Conservation (phyloP, 2,329 filamentous ascomycete species). For the Pseudogymnoascus sp. region DNA sequence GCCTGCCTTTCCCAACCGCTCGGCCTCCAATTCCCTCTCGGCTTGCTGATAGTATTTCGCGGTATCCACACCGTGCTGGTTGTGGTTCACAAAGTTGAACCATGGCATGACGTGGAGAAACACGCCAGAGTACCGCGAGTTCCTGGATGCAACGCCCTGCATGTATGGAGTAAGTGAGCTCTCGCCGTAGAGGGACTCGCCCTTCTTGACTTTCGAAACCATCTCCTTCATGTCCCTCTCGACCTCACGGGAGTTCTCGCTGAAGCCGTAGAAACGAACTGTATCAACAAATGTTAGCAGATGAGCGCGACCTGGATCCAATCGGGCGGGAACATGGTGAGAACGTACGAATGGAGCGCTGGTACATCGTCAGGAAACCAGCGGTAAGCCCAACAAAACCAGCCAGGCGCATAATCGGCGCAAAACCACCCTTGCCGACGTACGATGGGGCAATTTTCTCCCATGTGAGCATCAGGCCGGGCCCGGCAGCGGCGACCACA, state of each 20-base stretch:
- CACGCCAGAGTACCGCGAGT: conserved; percentile 82
- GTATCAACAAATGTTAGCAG: conserved; percentile 5
- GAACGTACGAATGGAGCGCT: conserved; percentile 72
- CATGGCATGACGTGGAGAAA: conserved; percentile 82
- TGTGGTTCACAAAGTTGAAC: conserved; percentile 99
- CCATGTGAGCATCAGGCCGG: conserved; percentile 65
- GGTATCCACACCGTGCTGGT: conserved; percentile 90
- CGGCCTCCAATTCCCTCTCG: conserved; percentile 83
- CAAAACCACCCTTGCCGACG: conserved; percentile 73
- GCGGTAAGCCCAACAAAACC: conserved; percentile 64
- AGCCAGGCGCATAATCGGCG: conserved; percentile 71
- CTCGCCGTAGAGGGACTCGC: conserved; percentile 80
- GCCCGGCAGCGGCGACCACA: conserved; percentile 60
- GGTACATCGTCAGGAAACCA: conserved; percentile 78
- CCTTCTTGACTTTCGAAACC: conserved; percentile 90
- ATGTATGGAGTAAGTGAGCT: conserved; percentile 74
- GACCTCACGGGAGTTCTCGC: conserved; percentile 83
- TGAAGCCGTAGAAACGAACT: conserved; percentile 95
- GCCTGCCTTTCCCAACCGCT: conserved; percentile 31
- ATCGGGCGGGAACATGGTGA: not conserved
- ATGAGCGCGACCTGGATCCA: not conserved
- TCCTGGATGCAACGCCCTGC: conserved; percentile 85
- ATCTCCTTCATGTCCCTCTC: conserved; percentile 98
- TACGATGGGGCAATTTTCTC: conserved; percentile 80
- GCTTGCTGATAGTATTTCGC: conserved; percentile 97